Base-by-base conservation (phyloP, 1,139 yeast genomes). In the Taphrina deformans region DNA sequence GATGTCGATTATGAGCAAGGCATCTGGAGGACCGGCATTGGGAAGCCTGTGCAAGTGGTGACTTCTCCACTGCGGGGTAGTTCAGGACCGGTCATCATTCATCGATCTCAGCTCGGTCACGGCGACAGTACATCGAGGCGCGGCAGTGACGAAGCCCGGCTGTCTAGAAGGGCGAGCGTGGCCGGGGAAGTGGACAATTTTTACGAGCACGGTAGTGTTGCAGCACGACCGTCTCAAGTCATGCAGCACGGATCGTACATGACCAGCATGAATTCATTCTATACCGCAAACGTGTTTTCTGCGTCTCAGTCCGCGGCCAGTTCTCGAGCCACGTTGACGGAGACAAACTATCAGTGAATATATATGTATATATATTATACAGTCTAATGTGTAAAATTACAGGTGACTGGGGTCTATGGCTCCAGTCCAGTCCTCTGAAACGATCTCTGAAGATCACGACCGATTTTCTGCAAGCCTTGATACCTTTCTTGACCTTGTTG, bases 1-100 rank as follows among this genome's bases (percentile, higher is more conserved):
- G 63, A 48, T n/a, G 50, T 24, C 10, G 63, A 59, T 29, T 59
- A 59, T n/a, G 63, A 59, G 35, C 63, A 41, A 26, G 63, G 63
- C 29, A 48, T 59, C 12, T 59, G 63, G 63, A 16, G 55, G 29
- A 59, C 63, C 5, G 63, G 63, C 5, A 50, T 59, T 2, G 63
- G 63, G 21, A 48, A 50, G 41, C n/a, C 63, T 14, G 56, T 59
- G 14, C 55, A 59, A 33, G 48, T 59, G 24, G 51, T 59, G n/a
- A 29, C 58, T 6, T 53, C 58, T 12, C 46, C 58, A 1, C 26
- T 53, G 23, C 26, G 46, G 9, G 48, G n/a, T 21, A 23, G n/a
- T 21, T n/a, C 14, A 2, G 58, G 58, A 24, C 58, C 58, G n/a
- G 35, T 53, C 21, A 21, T 53, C 21, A 35, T 53, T 9, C 48